phyloP scores from a whole-genome alignment of 1,139 yeast genomes.

The Suzukiozyma palmioleophila region DNA sequence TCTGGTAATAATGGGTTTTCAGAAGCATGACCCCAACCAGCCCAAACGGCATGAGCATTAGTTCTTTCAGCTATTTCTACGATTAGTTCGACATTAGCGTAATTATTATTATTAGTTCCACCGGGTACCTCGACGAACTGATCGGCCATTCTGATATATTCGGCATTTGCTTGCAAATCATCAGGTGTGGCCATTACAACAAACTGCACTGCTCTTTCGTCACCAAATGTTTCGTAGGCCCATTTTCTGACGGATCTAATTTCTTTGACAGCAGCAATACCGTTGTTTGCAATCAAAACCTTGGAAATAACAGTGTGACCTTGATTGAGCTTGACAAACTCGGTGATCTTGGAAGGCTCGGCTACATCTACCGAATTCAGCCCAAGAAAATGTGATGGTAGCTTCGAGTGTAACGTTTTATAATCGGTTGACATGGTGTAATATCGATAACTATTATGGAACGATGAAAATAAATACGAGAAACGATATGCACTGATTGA shows the following conservation, averaged over 20 bases:
- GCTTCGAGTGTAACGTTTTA: conserved; percentile 27
- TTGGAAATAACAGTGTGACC: conserved; percentile 95
- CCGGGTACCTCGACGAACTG: conserved; percentile 98
- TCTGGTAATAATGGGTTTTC: conserved; percentile 96
- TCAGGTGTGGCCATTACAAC: conserved; percentile 99
- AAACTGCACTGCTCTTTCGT: conserved; percentile 88
- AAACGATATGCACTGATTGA: background rate
- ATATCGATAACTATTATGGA: background rate
- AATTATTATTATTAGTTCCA: conserved; percentile 96
- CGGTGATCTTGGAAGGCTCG: conserved; percentile 69
- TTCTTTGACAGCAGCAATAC: conserved; percentile 98
- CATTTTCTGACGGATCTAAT: conserved; percentile 96
- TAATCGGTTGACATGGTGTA: conserved; percentile 18
- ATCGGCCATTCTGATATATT: conserved; percentile 98
- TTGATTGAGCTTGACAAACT: conserved; percentile 77
- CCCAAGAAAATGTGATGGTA: conserved; percentile 78
- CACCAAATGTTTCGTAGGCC: conserved; percentile 97
- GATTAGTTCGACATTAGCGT: conserved; percentile 95
- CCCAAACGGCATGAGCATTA: conserved; percentile 98
- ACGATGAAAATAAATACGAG: background rate
- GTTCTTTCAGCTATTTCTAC: conserved; percentile 97
- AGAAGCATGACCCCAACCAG: conserved; percentile 99
- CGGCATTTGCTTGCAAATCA: conserved; percentile 94
- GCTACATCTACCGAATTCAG: conserved; percentile 70
- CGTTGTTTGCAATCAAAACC: conserved; percentile 92